A percentile compares a stretch with the other conserved stretches of the same genome.
phyloP scores from a whole-genome alignment of 2,329 filamentous ascomycete species.

The Penicillium sp. region DNA sequence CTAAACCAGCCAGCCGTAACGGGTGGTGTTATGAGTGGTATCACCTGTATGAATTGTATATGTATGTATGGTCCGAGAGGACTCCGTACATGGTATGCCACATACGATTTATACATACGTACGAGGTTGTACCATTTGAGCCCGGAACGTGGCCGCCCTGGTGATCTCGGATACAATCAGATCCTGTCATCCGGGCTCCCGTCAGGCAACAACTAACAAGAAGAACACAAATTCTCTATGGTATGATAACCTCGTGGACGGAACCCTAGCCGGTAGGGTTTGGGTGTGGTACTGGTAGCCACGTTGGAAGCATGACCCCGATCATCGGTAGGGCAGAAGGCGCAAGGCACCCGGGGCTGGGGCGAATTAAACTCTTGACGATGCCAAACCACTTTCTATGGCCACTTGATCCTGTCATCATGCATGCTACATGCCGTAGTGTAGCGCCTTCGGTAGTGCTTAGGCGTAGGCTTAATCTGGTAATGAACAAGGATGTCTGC shows the following conservation, averaged over 20 bases:
- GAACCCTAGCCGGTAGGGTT: not conserved
- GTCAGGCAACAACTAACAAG: not conserved
- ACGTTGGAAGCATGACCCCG: conserved; percentile 18
- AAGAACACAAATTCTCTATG: too few species aligned
- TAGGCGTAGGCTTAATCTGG: not conserved
- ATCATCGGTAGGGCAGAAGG: conserved; percentile 8
- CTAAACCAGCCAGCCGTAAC: conserved; percentile 13
- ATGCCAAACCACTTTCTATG: not conserved
- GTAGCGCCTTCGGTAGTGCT: not conserved
- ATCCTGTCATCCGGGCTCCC: not conserved
- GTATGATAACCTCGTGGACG: not conserved
- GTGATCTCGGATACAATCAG: not conserved
- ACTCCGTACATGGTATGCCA: not conserved
- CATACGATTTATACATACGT: not conserved
- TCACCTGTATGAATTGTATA: not conserved
- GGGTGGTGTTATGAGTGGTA: not conserved
- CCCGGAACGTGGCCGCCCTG: not conserved
- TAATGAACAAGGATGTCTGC: not conserved
- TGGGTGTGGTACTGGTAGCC: conserved; percentile 9
- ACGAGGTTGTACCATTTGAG: not conserved
- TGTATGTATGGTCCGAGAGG: not conserved
- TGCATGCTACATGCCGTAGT: not conserved
- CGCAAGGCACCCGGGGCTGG: conserved; percentile 12
- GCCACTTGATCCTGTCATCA: not conserved
- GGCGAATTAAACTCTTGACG: conserved; percentile 6